Conservation (phyloP, 2,329 filamentous ascomycete genomes). For the Chaetomiaceae sp. region DNA sequence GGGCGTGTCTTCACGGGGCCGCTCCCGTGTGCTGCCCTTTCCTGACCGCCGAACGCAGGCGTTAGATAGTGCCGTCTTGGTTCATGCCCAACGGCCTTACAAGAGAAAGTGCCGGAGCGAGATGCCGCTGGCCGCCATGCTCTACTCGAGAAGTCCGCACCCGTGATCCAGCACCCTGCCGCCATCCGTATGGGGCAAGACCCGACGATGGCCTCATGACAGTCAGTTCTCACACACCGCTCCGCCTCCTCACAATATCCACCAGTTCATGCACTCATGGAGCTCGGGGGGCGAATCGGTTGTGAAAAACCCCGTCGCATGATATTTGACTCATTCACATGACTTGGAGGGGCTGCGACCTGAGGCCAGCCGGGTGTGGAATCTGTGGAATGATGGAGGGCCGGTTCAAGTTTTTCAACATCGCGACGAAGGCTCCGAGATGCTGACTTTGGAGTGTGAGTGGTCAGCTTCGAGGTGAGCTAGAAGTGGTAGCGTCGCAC, state of each 20-base stretch:
- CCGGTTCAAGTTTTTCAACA: not conserved
- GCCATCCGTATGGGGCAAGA: not conserved
- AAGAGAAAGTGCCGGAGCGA: not conserved
- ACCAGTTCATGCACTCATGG: not conserved
- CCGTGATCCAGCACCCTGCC: conserved; percentile 5
- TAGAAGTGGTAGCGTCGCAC: conserved; percentile 10
- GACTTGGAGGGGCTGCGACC: conserved; percentile 17
- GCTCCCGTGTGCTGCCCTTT: not conserved
- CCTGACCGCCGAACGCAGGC: conserved; percentile 12
- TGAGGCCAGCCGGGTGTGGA: conserved; percentile 3
- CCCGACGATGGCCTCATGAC: conserved; percentile 4
- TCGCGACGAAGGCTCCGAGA: not conserved
- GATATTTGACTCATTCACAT: conserved; percentile 11
- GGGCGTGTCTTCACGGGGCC: not conserved
- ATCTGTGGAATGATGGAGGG: too few relatives aligned
- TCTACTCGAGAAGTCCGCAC: not conserved
- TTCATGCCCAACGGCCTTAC: conserved; percentile 6
- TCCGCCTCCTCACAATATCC: not conserved
- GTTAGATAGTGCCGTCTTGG: not conserved
- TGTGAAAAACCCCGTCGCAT: not conserved
- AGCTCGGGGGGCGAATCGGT: not conserved
- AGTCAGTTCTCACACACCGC: not conserved
- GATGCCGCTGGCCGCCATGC: not conserved
- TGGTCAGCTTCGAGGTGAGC: conserved; percentile 2
- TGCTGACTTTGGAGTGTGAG: conserved; percentile 8